phyloP scores from a whole-genome alignment of 2,329 filamentous ascomycete genomes.

The Cephalotrichum gorgonifer region DNA sequence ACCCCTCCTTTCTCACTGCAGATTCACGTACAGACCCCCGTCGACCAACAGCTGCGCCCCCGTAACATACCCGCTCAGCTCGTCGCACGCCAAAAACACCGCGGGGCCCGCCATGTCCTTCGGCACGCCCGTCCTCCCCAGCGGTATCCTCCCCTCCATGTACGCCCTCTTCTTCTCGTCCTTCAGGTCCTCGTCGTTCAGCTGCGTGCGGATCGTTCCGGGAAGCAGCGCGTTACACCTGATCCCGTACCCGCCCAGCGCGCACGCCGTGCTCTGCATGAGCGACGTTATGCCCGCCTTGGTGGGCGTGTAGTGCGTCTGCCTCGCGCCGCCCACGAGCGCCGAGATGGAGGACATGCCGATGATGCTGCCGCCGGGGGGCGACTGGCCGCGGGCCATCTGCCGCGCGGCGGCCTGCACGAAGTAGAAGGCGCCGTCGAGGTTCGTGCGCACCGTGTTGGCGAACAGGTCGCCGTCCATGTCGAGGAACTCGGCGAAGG shows the following conservation, averaged over 20 bases:
- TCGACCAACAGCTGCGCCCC: conserved; percentile 79
- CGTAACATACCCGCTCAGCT: conserved; percentile 71
- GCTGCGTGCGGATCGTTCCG: conserved; percentile 72
- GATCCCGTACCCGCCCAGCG: conserved; percentile 65
- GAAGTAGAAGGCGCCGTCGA: conserved; percentile 80
- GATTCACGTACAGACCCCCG: conserved; percentile 80
- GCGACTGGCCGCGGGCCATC: conserved; percentile 55
- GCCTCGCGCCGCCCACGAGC: conserved; percentile 65
- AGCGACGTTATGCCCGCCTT: conserved; percentile 73
- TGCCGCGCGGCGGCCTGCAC: conserved; percentile 77
- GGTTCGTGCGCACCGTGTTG: conserved; percentile 67
- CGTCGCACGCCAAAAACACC: conserved; percentile 71
- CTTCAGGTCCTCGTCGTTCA: conserved; percentile 75
- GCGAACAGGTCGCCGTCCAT: conserved; percentile 61
- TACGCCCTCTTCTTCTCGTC: conserved; percentile 62
- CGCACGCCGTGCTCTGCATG: conserved; percentile 76
- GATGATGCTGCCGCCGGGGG: conserved; percentile 69
- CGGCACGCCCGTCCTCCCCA: conserved; percentile 63
- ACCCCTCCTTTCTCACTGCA: conserved; percentile 44
- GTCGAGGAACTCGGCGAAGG: conserved; percentile 77
- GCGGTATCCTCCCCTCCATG: conserved; percentile 72
- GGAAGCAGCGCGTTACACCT: conserved; percentile 77
- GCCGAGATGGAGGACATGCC: conserved; percentile 64
- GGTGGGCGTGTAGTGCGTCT: conserved; percentile 81
- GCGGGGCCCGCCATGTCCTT: conserved; percentile 74